Base-by-base conservation (phyloP, 768 basidiomycete species). In the Sarcodon aspratus region DNA sequence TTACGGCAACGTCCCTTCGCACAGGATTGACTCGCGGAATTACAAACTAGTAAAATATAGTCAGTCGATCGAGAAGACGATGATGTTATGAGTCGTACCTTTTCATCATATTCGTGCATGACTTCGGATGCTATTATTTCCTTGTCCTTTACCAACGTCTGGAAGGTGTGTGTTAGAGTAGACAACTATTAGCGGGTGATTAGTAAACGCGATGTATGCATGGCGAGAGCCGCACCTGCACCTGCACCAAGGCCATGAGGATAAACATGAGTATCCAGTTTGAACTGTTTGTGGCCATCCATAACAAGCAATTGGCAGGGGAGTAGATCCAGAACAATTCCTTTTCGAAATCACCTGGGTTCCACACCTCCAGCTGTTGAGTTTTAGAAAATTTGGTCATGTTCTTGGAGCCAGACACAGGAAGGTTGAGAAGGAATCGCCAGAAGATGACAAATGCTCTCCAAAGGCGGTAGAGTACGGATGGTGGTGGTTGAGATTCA, bases 351-450 rank as follows among this genome's bases (percentile, higher is more conserved):
- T 81, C 78, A 15, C 78, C 80, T 3, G 90, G 88, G 10, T 73
- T 69, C 89, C 89, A 92, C 44, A 85, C 72, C 46, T 85, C 79
- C 46, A 92, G 64, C 59, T 86, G 80, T 59, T 88, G 86, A n/a
- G 90, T 75, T 42, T 72, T 70, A 31, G 50, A 54, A 35, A 31
- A 46, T 18, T 65, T 63, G 6, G 74, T 72, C 6, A 74, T 73
- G 33, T 71, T 71, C 13, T 13, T 42, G 15, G 40, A 15, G 15
- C 17, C 27, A 27, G 40, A 17, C 40, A 11, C 40, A 2, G 40
- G 40, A 59, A 85, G 63, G 38, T 82, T 80, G 13, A 87, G 64
- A 32, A 87, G 65, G 64, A 85, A 88, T 21, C 83, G 70, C 73
- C 79, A 79, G 13, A 72, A 78, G 36, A 70, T 69, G 21, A 75